phyloP scores from a whole-genome alignment of 163 green algal species.

The Scenedesmus sp. region DNA sequence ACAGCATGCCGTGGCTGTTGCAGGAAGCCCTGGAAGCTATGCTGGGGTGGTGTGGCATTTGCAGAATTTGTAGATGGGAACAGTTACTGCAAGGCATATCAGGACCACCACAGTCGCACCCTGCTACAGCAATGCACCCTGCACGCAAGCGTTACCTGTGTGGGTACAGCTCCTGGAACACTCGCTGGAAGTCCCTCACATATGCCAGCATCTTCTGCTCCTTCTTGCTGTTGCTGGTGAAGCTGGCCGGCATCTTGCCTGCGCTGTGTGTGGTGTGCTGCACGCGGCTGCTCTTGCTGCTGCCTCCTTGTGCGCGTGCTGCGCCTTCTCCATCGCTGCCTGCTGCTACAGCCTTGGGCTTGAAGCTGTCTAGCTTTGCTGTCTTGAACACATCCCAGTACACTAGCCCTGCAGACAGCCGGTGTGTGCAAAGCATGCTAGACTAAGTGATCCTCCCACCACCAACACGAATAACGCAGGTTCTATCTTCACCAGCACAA shows the following conservation, averaged over 20 bases:
- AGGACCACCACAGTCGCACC: background rate
- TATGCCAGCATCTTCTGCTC: slow-evolving; percentile 76
- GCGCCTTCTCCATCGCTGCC: background rate
- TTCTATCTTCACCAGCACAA: too few relatives aligned
- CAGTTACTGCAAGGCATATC: background rate
- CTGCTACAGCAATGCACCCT: background rate
- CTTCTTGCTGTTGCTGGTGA: slow-evolving; percentile 64
- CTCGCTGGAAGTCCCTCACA: slow-evolving; percentile 71
- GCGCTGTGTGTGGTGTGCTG: slow-evolving; percentile 70
- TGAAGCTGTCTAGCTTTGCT: slow-evolving; percentile 61
- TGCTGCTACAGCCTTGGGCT: slow-evolving; percentile 19
- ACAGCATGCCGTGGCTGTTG: background rate
- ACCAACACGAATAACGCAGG: too few relatives aligned
- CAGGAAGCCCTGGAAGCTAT: background rate
- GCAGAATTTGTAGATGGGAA: too few relatives aligned
- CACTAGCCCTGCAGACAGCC: slow-evolving; percentile 51
- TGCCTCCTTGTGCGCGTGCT: slow-evolving; percentile 43
- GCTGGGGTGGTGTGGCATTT: background rate
- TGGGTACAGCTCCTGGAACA: slow-evolving; percentile 84
- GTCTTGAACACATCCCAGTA: slow-evolving; percentile 84
- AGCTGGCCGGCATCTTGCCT: slow-evolving; percentile 70
- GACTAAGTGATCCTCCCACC: too few relatives aligned
- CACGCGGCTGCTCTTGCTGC: slow-evolving; percentile 74
- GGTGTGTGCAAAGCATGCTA: background rate
- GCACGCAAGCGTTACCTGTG: slow-evolving; percentile 49